Conservation (phyloP, 768 basidiomycete species). For the Infundibulicybe gibba region DNA sequence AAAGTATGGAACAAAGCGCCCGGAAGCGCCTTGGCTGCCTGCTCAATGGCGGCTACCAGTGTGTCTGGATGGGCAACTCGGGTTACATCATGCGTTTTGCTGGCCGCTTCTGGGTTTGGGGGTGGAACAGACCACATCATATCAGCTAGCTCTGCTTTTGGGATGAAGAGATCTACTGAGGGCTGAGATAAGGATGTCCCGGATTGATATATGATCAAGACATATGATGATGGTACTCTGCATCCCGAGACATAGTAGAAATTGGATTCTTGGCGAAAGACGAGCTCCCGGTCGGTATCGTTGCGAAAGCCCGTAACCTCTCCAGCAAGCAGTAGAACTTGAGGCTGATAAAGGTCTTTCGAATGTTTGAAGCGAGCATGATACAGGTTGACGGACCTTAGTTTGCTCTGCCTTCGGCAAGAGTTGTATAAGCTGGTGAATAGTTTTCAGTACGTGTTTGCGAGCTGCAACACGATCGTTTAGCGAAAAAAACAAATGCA, state of each 20-base stretch:
- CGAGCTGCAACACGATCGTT: constrained; percentile 31
- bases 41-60: constrained; percentile 43
- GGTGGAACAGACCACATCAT: constrained; percentile 91
- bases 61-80: constrained; percentile 43
- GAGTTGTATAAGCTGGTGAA: constrained; percentile 44
- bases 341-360: constrained; percentile 44
- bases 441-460: constrained; percentile 50
- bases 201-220: constrained; percentile 57
- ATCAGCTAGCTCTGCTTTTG: constrained; percentile 66
- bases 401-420: constrained; percentile 44
- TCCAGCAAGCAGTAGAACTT: constrained; percentile 68
- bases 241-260: constrained; percentile 88
- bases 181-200: constrained; percentile 41
- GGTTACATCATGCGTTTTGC: constrained; percentile 57
- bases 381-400: constrained; percentile 32
- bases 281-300: constrained; percentile 82
- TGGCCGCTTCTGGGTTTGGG: constrained; percentile 52
- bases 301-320: constrained; percentile 60
- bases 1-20: constrained; percentile 66
- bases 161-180: constrained; percentile 70
- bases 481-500: not conserved
- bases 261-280: constrained; percentile 74
- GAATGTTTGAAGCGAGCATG: constrained; percentile 1
- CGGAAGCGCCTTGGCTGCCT: constrained; percentile 42
- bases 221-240: constrained; percentile 63